phyloP scores from a whole-genome alignment of 139 green algal species.

The Coccomyxa sp. region DNA sequence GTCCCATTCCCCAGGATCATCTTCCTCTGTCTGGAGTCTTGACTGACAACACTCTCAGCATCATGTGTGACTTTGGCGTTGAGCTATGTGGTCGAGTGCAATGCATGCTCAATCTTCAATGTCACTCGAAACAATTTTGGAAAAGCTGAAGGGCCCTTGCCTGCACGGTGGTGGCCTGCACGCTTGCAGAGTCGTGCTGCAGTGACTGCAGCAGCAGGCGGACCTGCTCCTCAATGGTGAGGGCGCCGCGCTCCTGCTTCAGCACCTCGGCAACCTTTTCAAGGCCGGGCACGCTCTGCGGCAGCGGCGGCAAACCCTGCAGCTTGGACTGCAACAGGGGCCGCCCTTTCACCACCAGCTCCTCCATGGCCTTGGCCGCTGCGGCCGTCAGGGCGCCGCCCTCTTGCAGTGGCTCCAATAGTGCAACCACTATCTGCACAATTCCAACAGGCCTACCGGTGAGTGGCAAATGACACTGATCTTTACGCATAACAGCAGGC shows the following conservation, averaged over 20 bases:
- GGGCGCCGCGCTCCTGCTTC: slow-evolving; percentile 24
- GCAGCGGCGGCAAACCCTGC: slow-evolving; percentile 50
- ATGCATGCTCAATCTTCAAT: background rate
- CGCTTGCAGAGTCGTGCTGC: slow-evolving; percentile 41
- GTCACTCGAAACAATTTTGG: background rate
- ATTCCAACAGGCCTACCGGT: background rate
- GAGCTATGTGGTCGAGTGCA: too few species aligned
- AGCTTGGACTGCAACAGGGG: slow-evolving; percentile 16
- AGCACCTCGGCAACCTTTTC: slow-evolving; percentile 25
- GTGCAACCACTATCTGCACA: slow-evolving; percentile 60
- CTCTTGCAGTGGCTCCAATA: slow-evolving; percentile 69
- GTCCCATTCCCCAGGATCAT: too few species aligned
- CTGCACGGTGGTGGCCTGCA: slow-evolving; percentile 32
- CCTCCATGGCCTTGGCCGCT: slow-evolving; percentile 34
- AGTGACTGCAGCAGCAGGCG: slow-evolving; percentile 46
- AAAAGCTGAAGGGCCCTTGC: background rate
- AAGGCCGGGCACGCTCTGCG: slow-evolving; percentile 23
- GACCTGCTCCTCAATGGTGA: slow-evolving; percentile 32
- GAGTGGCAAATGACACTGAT: background rate
- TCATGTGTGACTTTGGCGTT: too few species aligned
- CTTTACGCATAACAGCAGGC: too few species aligned
- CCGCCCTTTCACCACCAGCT: slow-evolving; percentile 28
- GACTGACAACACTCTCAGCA: too few species aligned
- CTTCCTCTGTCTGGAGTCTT: too few species aligned
- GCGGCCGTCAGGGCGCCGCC: slow-evolving; percentile 13